Evolutionary conservation across 2,329 filamentous ascomycete genomes (phyloP), one percentile per base, ranked within the genome.

Genomic region (Sporothrix protearum): DNA sequence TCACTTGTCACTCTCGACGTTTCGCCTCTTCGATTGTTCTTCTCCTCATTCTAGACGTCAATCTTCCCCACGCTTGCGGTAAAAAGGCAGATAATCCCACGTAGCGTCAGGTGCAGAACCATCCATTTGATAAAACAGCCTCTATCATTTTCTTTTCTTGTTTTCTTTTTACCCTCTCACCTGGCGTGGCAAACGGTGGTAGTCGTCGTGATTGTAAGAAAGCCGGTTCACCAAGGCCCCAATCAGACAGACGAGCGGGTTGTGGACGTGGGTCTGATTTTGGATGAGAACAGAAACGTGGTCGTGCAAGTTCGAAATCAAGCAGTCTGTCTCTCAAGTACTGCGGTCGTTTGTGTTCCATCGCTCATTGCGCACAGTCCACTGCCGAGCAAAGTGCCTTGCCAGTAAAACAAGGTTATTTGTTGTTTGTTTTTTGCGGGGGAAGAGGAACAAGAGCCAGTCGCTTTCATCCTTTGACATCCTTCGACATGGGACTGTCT

Each of bases 311-410:
- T 39, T n/a, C n/a, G n/a, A n/a, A n/a, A n/a, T n/a, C n/a, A n/a
- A n/a, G n/a, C n/a, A n/a, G n/a, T n/a, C n/a, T n/a, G n/a, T n/a
- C n/a, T n/a, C n/a, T n/a, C 53, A 39, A 33, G 6, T 68, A 22
- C 25, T 47, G 42, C 14, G 12, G 42, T 16, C 42, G 14, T 47
- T 47, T 36, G 19, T 39, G 42, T 53, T 53, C 28, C 30, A 51
- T 68, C 45, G 45, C 8, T 68, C 47, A 25, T 45, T 22, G 59
- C 59, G 59, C 19, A 45, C n/a, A 53, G 22, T 45, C 22, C 5
- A 64, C 28, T 64, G 36, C 59, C 59, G 59, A 64, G n/a, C 36
- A 25, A 64, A 64, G 25, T 66, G 42, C 63, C 63, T 66, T 69
- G 67, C 36, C 8, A 57, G 49, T 28, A 45, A 68, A 55, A 68